Evolutionary conservation across 208 protist species (phyloP).

Genomic region (Wallacemonas sp.): DNA sequence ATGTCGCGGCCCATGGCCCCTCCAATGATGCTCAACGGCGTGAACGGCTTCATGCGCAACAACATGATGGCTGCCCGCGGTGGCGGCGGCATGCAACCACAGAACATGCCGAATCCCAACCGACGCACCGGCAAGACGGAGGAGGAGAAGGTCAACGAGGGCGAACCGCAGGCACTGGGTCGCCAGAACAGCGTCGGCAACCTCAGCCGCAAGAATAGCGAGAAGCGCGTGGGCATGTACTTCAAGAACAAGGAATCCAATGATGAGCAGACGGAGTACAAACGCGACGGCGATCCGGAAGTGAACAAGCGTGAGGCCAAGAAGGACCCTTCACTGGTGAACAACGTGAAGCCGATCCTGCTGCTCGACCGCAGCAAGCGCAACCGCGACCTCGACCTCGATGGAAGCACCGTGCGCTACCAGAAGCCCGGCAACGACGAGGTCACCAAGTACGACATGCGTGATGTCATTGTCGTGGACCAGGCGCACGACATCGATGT

Average conservation of each 20-base stretch:
- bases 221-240: conserved; percentile 82
- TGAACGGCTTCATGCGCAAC: conserved; percentile 18
- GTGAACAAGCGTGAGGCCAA: conserved; percentile 36
- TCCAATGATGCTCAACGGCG: conserved; percentile 24
- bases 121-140: conserved; percentile 26
- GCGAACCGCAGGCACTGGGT: conserved; percentile 37
- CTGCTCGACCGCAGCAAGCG: conserved; percentile 35
- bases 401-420: conserved; percentile 54
- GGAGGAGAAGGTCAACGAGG: conserved; percentile 31
- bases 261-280: conserved; percentile 54
- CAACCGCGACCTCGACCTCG: conserved; percentile 39
- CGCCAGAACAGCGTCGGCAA: conserved; percentile 41
- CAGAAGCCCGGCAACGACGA: conserved; percentile 56
- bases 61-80: conserved; percentile 5
- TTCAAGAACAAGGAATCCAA: conserved; percentile 74
- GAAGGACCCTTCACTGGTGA: conserved; percentile 48
- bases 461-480: conserved; percentile 47
- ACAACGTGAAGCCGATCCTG: conserved; percentile 53
- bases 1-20: conserved; percentile 2
- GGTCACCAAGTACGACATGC: conserved; percentile 73
- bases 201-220: conserved; percentile 50
- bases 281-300: conserved; percentile 64
- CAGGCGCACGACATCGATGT: conserved; percentile 39
- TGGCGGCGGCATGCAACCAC: conserved; percentile 17
- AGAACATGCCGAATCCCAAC: conserved; percentile 7